Conservation (phyloP, 164 flowering plant genomes). For the Nelumbo lutea region DNA sequence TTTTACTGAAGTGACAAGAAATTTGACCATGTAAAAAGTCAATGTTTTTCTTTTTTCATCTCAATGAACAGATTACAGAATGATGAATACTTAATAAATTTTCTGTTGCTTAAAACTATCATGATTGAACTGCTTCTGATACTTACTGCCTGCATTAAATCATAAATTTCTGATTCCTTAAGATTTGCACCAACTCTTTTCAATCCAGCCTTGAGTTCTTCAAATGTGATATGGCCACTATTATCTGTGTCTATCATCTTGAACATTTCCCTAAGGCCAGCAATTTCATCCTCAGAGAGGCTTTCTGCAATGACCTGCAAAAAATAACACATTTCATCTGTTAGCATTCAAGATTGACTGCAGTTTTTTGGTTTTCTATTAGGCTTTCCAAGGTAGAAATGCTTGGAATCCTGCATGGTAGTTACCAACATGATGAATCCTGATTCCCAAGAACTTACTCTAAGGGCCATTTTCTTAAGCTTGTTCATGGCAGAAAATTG, state of each 20-base stretch:
- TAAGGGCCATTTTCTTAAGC: conserved; percentile 10
- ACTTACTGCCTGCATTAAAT: conserved; percentile 16
- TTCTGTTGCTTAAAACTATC: not conserved
- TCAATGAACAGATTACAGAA: too few relatives aligned
- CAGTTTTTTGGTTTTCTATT: not conserved
- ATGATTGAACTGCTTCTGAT: not conserved
- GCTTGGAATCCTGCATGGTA: too few relatives aligned
- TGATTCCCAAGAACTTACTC: conserved; percentile 4
- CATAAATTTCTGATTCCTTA: conserved; percentile 11
- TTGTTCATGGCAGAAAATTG: conserved; percentile 14
- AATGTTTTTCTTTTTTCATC: too few relatives aligned
- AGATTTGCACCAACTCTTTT: conserved; percentile 13
- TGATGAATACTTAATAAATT: too few relatives aligned
- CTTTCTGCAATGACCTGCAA: conserved; percentile 14
- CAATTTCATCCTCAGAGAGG: conserved; percentile 14
- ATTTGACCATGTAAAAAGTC: too few relatives aligned
- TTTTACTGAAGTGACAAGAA: too few relatives aligned
- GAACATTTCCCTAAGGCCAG: conserved; percentile 15
- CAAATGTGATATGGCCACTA: conserved; percentile 17
- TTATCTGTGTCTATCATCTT: conserved; percentile 18
- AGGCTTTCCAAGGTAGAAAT: too few relatives aligned
- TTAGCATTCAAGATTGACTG: not conserved
- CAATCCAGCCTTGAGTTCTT: conserved; percentile 21
- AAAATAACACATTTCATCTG: not conserved
- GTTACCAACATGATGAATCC: not conserved